Conservation (phyloP, 2,329 filamentous ascomycete genomes). For the Trichophaea hybrida region DNA sequence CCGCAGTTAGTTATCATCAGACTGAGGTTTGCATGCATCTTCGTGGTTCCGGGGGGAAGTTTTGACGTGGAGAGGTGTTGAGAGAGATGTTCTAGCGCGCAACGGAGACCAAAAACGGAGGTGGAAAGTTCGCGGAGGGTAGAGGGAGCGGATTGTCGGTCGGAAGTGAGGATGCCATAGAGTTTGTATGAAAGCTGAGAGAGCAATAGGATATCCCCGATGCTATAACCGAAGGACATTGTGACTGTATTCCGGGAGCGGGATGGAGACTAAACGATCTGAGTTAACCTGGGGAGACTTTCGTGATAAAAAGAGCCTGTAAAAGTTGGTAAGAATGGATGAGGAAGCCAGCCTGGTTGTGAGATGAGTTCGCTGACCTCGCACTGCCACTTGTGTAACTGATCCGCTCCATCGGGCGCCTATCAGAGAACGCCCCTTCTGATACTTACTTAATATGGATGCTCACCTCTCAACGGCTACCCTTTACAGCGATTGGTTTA, state of each 20-base stretch:
- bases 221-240: neutral
- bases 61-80: neutral
- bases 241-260: neutral
- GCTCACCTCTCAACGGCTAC: too few relatives aligned
- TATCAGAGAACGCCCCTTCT: too few relatives aligned
- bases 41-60: neutral
- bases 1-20: neutral
- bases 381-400: too few relatives aligned
- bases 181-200: neutral
- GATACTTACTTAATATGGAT: too few relatives aligned
- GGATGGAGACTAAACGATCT: too few relatives aligned
- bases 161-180: neutral
- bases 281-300: too few relatives aligned
- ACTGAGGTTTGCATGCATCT: neutral
- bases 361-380: too few relatives aligned
- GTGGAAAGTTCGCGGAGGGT: neutral
- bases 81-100: neutral
- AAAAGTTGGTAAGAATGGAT: too few relatives aligned
- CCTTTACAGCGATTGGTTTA: too few relatives aligned
- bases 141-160: neutral
- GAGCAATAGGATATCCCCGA: neutral
- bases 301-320: too few relatives aligned
- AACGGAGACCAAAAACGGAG: neutral
- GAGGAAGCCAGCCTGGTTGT: too few relatives aligned
- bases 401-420: too few relatives aligned